These are phyloP conservation scores for Salix udensis DNA, from an alignment of 345 rosid genomes.

Conservation along the genomic window DNA sequence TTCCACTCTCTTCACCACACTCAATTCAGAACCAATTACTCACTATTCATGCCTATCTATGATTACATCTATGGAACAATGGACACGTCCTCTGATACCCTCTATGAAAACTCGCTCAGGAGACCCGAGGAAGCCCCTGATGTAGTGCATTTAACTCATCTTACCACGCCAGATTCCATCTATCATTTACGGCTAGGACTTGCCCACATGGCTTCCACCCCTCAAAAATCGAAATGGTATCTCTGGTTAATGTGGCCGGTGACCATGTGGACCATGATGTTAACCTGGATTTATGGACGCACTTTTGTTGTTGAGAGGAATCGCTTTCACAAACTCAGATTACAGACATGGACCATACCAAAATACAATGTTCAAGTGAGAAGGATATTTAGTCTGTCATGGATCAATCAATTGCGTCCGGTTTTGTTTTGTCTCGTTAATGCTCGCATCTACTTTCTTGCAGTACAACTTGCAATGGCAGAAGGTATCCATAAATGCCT, in stretches of 20 bases:
- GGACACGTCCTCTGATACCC: conserved; percentile 14
- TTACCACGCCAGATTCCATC: conserved; percentile 57
- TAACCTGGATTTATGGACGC: conserved; percentile 47
- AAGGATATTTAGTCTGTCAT: no score
- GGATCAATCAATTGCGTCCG: no score
- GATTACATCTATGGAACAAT: conserved; percentile 22
- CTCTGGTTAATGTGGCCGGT: conserved; percentile 57
- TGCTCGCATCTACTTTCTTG: neutral
- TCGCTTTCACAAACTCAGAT: conserved; percentile 35
- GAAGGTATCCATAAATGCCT: conserved; percentile 35
- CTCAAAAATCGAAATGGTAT: conserved; percentile 42
- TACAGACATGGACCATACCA: conserved; percentile 74
- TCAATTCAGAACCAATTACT: conserved; percentile 26
- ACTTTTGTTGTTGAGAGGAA: conserved; percentile 54
- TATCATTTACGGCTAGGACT: conserved; percentile 59
- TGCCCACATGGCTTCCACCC: conserved; percentile 53
- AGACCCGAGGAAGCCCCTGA: conserved; percentile 50
- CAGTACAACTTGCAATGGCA: conserved; percentile 45
- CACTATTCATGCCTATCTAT: conserved; percentile 25
- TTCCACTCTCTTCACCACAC: conserved; percentile 34
- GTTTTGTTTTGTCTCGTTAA: neutral
- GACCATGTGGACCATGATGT: conserved; percentile 38
- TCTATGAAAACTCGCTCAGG: conserved; percentile 4
- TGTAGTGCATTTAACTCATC: conserved; percentile 60
- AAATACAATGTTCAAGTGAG: conserved; percentile 62